Conservation (phyloP, 2,329 filamentous ascomycete species). For the Canariomyces notabilis region DNA sequence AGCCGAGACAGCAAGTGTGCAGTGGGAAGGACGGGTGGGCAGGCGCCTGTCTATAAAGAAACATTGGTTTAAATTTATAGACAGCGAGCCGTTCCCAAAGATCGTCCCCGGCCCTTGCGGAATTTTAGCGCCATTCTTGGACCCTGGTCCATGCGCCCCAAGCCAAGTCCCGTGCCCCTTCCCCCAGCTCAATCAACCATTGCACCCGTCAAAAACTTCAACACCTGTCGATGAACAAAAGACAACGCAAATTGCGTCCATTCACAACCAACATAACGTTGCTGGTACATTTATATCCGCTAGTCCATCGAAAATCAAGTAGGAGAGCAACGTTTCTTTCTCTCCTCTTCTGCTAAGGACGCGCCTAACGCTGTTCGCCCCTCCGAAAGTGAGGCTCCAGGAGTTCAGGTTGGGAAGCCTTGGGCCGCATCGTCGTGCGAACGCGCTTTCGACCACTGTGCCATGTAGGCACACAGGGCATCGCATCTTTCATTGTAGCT, state of each 20-base stretch:
- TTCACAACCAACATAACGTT: constrained; percentile 1
- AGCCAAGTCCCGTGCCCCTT: constrained; percentile 20
- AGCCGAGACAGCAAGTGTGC: constrained; percentile 22
- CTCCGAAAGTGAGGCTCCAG: too few species aligned
- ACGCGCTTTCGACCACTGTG: too few species aligned
- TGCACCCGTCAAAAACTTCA: constrained; percentile 7
- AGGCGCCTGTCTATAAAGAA: constrained; percentile 26
- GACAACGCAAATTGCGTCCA: constrained; percentile 4
- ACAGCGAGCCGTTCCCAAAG: constrained; percentile 26
- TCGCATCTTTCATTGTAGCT: too few species aligned
- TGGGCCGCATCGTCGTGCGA: not conserved
- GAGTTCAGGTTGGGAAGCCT: too few species aligned
- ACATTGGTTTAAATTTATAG: constrained; percentile 30
- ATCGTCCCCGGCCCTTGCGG: constrained; percentile 21
- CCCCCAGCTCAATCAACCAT: constrained; percentile 4
- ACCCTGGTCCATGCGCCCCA: constrained; percentile 23
- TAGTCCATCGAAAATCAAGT: too few species aligned
- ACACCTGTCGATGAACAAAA: constrained; percentile 12
- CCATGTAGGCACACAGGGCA: too few species aligned
- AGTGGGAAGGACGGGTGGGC: constrained; percentile 25
- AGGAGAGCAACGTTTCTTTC: too few species aligned
- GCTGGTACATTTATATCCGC: too few species aligned
- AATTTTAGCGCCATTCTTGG: constrained; percentile 26
- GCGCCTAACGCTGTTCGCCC: too few species aligned
- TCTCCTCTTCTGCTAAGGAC: too few species aligned